Conservation (phyloP, 2,329 filamentous ascomycete species). For the Shiraia sp. region DNA sequence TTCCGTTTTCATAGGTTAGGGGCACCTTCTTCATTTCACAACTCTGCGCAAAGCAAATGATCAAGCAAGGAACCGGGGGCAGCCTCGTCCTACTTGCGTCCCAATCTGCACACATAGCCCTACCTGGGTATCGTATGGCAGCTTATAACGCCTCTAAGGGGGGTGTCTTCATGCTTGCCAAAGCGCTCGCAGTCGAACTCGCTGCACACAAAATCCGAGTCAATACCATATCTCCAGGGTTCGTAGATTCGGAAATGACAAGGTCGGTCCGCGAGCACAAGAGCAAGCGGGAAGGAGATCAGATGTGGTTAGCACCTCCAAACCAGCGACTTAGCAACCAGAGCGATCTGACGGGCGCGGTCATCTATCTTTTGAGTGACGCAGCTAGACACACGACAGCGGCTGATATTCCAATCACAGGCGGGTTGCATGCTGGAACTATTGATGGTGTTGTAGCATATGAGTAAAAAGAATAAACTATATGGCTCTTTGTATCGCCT, state of each 20-base stretch:
- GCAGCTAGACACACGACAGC: slow-evolving; percentile 50
- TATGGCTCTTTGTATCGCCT: too few species aligned
- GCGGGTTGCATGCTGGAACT: slow-evolving; percentile 40
- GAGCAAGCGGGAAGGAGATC: slow-evolving; percentile 14
- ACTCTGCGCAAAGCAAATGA: slow-evolving; percentile 46
- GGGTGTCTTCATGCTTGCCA: slow-evolving; percentile 47
- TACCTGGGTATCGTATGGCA: slow-evolving; percentile 46
- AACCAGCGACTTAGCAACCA: slow-evolving; percentile 47
- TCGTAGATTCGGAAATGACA: slow-evolving; percentile 35
- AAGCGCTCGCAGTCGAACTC: slow-evolving; percentile 41
- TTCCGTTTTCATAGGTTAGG: slow-evolving; percentile 35
- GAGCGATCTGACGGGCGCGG: slow-evolving; percentile 50
- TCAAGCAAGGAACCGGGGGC: slow-evolving; percentile 46
- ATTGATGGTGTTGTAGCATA: slow-evolving; percentile 14
- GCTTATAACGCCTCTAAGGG: slow-evolving; percentile 53
- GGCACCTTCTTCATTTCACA: slow-evolving; percentile 51
- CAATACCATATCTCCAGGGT: slow-evolving; percentile 41
- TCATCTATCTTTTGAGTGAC: slow-evolving; percentile 52
- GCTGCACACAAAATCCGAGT: slow-evolving; percentile 36
- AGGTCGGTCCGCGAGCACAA: slow-evolving; percentile 19
- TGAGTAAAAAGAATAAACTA: not conserved
- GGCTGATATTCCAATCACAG: slow-evolving; percentile 51
- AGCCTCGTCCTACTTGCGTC: slow-evolving; percentile 49
- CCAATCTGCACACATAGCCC: slow-evolving; percentile 44
- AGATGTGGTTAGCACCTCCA: slow-evolving; percentile 34